A percentile compares a stretch with the other conserved stretches of the same genome.
phyloP scores from a whole-genome alignment of 768 basidiomycete genomes.

The Paxillus involutus region DNA sequence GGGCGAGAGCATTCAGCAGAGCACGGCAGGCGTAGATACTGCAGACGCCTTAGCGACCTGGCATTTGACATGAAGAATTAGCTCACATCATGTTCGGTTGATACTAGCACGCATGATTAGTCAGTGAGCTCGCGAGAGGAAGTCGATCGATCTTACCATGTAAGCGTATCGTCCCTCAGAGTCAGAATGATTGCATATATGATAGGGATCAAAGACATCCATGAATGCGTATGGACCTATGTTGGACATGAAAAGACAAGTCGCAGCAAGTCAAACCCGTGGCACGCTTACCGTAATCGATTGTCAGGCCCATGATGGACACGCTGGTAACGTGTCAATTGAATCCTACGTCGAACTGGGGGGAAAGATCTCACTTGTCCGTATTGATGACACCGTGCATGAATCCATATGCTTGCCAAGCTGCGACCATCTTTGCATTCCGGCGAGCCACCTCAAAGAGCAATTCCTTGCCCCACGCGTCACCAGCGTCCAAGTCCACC shows the following conservation, averaged over 20 bases:
- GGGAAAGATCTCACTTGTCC: slow-evolving; percentile 66
- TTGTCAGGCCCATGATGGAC: slow-evolving; percentile 72
- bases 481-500: slow-evolving; percentile 41
- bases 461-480: slow-evolving; percentile 70
- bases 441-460: slow-evolving; percentile 77
- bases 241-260: slow-evolving; percentile 1
- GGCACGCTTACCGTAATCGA: slow-evolving; percentile 60
- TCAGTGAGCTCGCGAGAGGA: not conserved
- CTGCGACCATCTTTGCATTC: slow-evolving; percentile 92
- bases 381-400: slow-evolving; percentile 99
- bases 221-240: slow-evolving; percentile 90
- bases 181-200: slow-evolving; percentile 93
- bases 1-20: slow-evolving; percentile 74
- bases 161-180: slow-evolving; percentile 77
- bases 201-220: slow-evolving; percentile 84
- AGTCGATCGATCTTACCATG: slow-evolving; percentile 33
- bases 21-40: slow-evolving; percentile 80
- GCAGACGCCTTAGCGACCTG: slow-evolving; percentile 6
- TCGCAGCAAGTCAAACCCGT: not conserved
- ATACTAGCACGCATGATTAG: slow-evolving; percentile 36
- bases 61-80: not conserved
- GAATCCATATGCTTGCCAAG: slow-evolving; percentile 93
- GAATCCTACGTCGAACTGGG: not conserved
- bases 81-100: slow-evolving; percentile 82
- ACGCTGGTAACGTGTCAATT: slow-evolving; percentile 44